Percentiles rank a stretch among this genome's conserved stretches.
Conservation (phyloP, 208 protist species). For the Paratrypanosoma confusum region DNA sequence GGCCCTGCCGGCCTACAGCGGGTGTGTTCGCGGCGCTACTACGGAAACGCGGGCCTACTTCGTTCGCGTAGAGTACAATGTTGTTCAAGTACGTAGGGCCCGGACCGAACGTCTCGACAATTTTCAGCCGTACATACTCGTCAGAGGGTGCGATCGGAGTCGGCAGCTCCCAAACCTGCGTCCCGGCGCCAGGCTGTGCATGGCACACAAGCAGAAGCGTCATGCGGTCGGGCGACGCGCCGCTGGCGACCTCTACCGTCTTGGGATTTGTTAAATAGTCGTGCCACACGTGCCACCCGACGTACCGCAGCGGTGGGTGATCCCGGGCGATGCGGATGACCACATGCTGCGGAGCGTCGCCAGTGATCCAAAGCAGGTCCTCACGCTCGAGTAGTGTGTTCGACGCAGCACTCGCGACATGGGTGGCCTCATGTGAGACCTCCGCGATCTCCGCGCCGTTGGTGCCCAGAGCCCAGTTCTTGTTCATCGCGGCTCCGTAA, state of each 20-base stretch:
- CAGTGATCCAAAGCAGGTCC: constrained; percentile 71
- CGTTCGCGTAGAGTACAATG: constrained; percentile 54
- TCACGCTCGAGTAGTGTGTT: constrained; percentile 59
- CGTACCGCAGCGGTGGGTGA: constrained; percentile 64
- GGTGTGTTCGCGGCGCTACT: constrained; percentile 1
- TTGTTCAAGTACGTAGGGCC: constrained; percentile 83
- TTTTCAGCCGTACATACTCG: constrained; percentile 46
- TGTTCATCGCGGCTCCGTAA: constrained; percentile 16
- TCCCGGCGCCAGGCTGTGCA: constrained; percentile 61
- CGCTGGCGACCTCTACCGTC: constrained; percentile 61
- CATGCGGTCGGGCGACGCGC: constrained; percentile 25
- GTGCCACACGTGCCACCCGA: constrained; percentile 80
- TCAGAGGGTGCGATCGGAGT: constrained; percentile 46
- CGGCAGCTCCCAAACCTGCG: constrained; percentile 75
- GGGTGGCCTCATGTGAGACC: constrained; percentile 51
- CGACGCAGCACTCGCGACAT: constrained; percentile 37
- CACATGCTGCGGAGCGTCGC: constrained; percentile 69
- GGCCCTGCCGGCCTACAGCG: background rate
- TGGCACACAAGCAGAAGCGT: constrained; percentile 50
- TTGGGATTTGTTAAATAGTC: constrained; percentile 78
- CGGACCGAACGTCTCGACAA: constrained; percentile 56
- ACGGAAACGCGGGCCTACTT: constrained; percentile 48
- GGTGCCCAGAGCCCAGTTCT: constrained; percentile 49
- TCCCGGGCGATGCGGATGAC: constrained; percentile 25
- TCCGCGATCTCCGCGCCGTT: constrained; percentile 51